Evolutionary conservation across 83 land plant species (phyloP).

Genomic region (Thuja plicata): DNA sequence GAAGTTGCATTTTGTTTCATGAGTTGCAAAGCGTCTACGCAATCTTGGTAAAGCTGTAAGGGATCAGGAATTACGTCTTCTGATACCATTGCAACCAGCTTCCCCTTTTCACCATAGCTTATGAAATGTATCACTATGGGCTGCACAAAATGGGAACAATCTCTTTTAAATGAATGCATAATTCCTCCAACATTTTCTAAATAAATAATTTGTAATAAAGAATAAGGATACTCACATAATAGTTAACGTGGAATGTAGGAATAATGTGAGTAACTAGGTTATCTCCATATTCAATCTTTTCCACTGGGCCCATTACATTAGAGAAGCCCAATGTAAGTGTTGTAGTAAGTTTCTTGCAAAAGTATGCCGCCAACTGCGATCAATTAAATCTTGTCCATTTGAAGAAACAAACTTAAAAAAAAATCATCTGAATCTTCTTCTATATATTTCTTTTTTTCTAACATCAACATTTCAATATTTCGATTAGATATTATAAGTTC

Average conservation of each 20-base stretch:
- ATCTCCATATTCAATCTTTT: neutral
- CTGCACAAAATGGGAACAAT: neutral
- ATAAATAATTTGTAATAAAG: neutral
- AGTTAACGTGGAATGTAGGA: neutral
- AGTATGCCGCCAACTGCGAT: neutral
- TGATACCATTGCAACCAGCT: neutral
- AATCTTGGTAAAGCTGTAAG: neutral
- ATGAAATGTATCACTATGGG: neutral
- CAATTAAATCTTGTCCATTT: too few species aligned
- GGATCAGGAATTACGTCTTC: neutral
- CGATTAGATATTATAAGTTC: too few species aligned
- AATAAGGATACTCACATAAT: neutral
- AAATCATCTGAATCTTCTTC: too few species aligned
- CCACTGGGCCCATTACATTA: neutral
- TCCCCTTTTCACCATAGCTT: too few species aligned
- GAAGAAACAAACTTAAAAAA: too few species aligned
- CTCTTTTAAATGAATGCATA: neutral
- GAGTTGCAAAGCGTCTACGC: neutral
- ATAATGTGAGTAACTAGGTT: neutral
- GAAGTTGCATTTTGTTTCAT: neutral
- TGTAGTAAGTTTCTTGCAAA: neutral
- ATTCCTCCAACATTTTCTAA: neutral
- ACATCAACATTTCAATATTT: too few species aligned
- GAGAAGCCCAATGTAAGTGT: neutral
- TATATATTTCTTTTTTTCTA: too few species aligned